Evolutionary conservation across 805 yeast genomes (phyloP).

Genomic region (Wickerhamomyces strasburgensis): DNA sequence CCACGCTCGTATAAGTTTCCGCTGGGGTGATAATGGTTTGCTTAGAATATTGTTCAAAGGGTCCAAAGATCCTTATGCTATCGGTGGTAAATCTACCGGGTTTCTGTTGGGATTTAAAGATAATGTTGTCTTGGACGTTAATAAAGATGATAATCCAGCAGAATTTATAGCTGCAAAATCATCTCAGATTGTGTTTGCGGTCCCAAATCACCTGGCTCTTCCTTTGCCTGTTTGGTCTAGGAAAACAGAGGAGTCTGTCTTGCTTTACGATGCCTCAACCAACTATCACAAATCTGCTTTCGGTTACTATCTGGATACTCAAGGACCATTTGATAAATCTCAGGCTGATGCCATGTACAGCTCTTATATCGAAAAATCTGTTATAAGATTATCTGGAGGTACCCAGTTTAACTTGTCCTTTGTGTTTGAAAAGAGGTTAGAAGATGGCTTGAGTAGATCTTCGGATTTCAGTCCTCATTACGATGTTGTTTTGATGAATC

Average conservation of each 20-base stretch:
- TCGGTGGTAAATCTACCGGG: constrained; percentile 68
- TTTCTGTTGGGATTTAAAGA: constrained; percentile 69
- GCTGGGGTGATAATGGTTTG: constrained; percentile 44
- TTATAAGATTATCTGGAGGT: constrained; percentile 56
- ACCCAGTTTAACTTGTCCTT: constrained; percentile 55
- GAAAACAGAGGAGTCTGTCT: constrained; percentile 38
- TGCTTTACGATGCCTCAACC: constrained; percentile 40
- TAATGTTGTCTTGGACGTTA: constrained; percentile 53
- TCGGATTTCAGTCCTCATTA: constrained; percentile 54
- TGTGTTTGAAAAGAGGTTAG: constrained; percentile 43
- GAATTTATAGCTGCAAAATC: constrained; percentile 63
- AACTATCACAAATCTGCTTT: constrained; percentile 41
- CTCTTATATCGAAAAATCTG: constrained; percentile 43
- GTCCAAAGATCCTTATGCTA: constrained; percentile 69
- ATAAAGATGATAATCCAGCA: constrained; percentile 63
- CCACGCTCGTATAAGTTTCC: constrained; percentile 63
- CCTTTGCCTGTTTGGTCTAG: constrained; percentile 57
- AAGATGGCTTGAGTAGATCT: constrained; percentile 33
- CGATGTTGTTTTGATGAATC: constrained; percentile 52
- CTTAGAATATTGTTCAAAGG: constrained; percentile 66
- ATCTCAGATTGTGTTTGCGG: constrained; percentile 57
- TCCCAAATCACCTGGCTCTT: constrained; percentile 66
- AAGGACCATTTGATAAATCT: constrained; percentile 14
- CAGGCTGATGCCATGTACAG: constrained; percentile 22
- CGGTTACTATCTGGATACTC: constrained; percentile 40